phyloP scores from a whole-genome alignment of 139 green algal genomes.

The Volvox reticuliferus region DNA sequence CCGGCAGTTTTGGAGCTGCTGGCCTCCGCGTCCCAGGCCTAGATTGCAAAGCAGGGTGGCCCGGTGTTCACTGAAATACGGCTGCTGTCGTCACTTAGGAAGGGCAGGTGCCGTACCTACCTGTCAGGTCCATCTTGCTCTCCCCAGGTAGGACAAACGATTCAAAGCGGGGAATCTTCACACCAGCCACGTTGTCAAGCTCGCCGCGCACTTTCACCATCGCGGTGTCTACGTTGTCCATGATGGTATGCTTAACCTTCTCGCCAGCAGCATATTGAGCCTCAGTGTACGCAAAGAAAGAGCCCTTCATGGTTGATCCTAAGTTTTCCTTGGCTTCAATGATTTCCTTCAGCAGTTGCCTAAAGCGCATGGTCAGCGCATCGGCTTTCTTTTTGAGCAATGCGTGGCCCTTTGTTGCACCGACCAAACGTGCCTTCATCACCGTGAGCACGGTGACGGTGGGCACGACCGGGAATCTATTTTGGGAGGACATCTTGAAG shows the following conservation, averaged over 20 bases:
- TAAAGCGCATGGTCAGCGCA: conserved; percentile 93
- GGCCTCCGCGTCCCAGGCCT: conserved; percentile 92
- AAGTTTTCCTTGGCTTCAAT: conserved; percentile 90
- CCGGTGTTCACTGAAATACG: neutral
- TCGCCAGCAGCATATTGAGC: conserved; percentile 96
- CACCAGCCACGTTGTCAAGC: conserved; percentile 97
- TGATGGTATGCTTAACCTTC: conserved; percentile 93
- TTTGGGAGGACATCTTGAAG: conserved; percentile 60
- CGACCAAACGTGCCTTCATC: conserved; percentile 89
- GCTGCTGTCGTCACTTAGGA: too few relatives aligned
- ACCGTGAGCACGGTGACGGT: conserved; percentile 93
- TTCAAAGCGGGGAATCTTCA: conserved; percentile 96
- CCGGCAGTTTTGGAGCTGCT: conserved; percentile 92
- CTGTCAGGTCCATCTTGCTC: conserved; percentile 89
- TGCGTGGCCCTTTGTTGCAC: conserved; percentile 91
- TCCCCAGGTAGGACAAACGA: conserved; percentile 72
- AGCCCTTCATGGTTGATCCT: conserved; percentile 90
- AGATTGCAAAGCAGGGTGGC: neutral
- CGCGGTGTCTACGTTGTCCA: conserved; percentile 83
- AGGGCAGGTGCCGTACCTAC: conserved; percentile 25
- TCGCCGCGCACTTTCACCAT: conserved; percentile 58
- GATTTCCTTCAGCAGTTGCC: conserved; percentile 89
- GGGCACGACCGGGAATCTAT: conserved; percentile 79
- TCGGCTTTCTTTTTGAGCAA: conserved; percentile 99
- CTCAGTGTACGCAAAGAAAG: conserved; percentile 95